Base-by-base conservation (phyloP, 208 protist genomes). In the Leptomonas pyrrhocoris region DNA sequence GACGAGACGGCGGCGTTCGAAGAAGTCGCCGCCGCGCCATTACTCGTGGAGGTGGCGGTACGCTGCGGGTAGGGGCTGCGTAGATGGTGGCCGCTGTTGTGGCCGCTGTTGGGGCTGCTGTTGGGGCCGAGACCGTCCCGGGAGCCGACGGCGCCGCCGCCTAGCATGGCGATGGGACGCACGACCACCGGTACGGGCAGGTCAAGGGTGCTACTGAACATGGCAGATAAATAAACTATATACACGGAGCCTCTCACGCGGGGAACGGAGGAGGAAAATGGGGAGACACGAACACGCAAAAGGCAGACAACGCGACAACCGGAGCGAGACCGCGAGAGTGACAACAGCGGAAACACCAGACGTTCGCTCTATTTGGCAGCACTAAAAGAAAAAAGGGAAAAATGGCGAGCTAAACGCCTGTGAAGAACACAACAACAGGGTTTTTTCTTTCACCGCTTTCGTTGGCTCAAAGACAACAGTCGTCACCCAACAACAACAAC, bases 121-220 rank as follows among this genome's bases (percentile, higher is more conserved):
- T 65, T 16, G 7, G 63, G 28, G 15, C 25, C 7, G 16, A 23
- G 19, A 19, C 53, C 27, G n/a, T 49, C 50, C 30, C 68, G 55
- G 18, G 63, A 77, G 36, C 40, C 53, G 49, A 55, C 16, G 25
- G 18, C 59, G 25, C 72, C 72, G 0, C 72, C 72, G 19, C 72
- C 63, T 21, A 64, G 28, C 63, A 77, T 53, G 63, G 48, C 62
- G 27, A 77, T 51, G 7, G 57, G 63, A 2, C 63, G 63, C 48
- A 54, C 46, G 25, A 57, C 71, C 57, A 53, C 55, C 43, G 63
- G 72, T 48, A 61, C 63, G 3, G 60, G 62, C 25, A 71, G 7
- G 9, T 48, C n/a, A 21, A 71, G 36, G 9, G 16, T 43, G 34
- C 56, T 59, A 46, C 66, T 56, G 30, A 51, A 53, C 72, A 77